Evolutionary conservation across 345 rosid species (phyloP).

Genomic region (Limnanthes douglasii): DNA sequence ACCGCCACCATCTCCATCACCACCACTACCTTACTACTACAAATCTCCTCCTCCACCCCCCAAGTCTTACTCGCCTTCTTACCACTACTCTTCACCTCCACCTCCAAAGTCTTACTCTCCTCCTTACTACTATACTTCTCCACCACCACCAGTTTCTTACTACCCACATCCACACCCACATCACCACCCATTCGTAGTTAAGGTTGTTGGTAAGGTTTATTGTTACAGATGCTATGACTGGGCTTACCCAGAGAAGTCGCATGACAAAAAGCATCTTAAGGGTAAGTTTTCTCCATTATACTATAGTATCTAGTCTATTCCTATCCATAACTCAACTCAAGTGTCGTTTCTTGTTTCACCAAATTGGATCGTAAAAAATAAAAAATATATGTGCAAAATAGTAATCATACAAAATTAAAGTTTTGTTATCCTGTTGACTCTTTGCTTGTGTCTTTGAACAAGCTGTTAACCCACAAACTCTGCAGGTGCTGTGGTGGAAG

Average conservation of each 20-base stretch:
- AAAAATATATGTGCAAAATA: too few relatives aligned
- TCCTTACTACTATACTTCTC: constrained; percentile 24
- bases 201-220: constrained; percentile 15
- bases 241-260: constrained; percentile 16
- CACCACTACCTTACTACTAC: constrained; percentile 12
- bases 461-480: too few relatives aligned
- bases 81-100: constrained; percentile 22
- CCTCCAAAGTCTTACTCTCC: constrained; percentile 13
- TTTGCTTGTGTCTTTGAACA: too few relatives aligned
- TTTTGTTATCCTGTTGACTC: too few relatives aligned
- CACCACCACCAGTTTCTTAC: constrained; percentile 21
- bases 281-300: constrained; percentile 32
- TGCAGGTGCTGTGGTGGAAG: constrained; percentile 53
- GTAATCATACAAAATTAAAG: too few relatives aligned
- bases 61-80: not conserved
- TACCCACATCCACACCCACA: constrained; percentile 16
- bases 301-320: too few relatives aligned
- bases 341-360: too few relatives aligned
- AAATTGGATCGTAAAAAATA: too few relatives aligned
- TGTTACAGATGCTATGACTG: constrained; percentile 16
- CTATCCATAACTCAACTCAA: too few relatives aligned
- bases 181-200: constrained; percentile 17
- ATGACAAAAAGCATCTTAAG: constrained; percentile 58
- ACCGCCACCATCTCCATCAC: constrained; percentile 7
- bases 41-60: constrained; percentile 21